phyloP scores from a whole-genome alignment of 805 yeast genomes.

The Saccharomyces jurei region DNA sequence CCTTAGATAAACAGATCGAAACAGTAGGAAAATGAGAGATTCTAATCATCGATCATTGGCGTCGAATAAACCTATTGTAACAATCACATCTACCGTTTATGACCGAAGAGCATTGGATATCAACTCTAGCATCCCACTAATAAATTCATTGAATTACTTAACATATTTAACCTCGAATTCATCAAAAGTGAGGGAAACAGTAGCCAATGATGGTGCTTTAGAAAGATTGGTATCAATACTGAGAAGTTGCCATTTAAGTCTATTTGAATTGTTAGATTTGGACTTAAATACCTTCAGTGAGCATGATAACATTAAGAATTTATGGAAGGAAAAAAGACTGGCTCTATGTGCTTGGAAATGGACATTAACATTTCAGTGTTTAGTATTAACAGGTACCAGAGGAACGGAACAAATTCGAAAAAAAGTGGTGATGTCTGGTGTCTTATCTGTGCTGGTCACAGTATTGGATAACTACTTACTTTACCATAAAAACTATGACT shows the following conservation, averaged over 20 bases:
- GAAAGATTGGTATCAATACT: slow-evolving; percentile 80
- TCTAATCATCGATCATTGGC: slow-evolving; percentile 74
- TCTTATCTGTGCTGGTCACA: slow-evolving; percentile 84
- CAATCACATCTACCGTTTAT: slow-evolving; percentile 79
- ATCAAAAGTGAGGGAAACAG: slow-evolving; percentile 83
- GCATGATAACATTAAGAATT: slow-evolving; percentile 16
- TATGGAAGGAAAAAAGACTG: slow-evolving; percentile 29
- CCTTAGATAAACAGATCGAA: neutral
- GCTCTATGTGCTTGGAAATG: slow-evolving; percentile 90
- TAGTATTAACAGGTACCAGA: slow-evolving; percentile 84
- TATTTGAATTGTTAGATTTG: slow-evolving; percentile 14
- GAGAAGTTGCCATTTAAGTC: slow-evolving; percentile 57
- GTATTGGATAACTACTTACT: slow-evolving; percentile 77
- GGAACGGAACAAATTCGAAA: slow-evolving; percentile 83
- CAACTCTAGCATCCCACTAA: slow-evolving; percentile 80
- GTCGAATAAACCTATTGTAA: slow-evolving; percentile 83
- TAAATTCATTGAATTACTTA: slow-evolving; percentile 83
- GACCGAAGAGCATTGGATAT: slow-evolving; percentile 91
- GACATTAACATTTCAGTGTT: slow-evolving; percentile 89
- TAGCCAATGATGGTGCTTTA: slow-evolving; percentile 84
- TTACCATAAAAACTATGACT: slow-evolving; percentile 31
- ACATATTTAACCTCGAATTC: slow-evolving; percentile 81
- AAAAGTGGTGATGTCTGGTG: slow-evolving; percentile 85
- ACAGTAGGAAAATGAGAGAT: slow-evolving; percentile 58
- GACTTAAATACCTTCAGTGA: slow-evolving; percentile 14